phyloP scores from a whole-genome alignment of 108 stramenopile species.

The Mediolabrus comicus region DNA sequence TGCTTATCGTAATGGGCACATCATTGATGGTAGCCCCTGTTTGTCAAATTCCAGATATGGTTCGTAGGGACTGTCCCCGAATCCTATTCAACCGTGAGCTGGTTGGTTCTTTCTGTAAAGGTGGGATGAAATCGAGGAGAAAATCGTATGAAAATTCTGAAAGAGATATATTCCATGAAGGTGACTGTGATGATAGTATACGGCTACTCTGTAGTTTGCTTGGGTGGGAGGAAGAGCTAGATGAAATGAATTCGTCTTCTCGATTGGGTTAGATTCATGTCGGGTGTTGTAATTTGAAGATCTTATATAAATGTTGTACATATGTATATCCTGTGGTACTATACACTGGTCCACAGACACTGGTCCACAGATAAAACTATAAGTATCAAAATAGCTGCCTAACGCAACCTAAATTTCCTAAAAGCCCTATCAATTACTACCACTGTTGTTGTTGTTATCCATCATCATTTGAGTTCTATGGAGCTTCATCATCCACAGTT shows the following conservation, averaged over 20 bases:
- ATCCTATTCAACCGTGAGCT: slow-evolving; percentile 75
- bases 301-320: too few relatives aligned
- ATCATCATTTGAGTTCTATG: slow-evolving; percentile 11
- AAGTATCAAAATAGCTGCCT: too few relatives aligned
- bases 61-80: slow-evolving; percentile 44
- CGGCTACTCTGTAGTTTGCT: slow-evolving; percentile 46
- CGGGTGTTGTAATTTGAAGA: too few relatives aligned
- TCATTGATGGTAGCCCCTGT: slow-evolving; percentile 59
- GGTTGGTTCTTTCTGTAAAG: slow-evolving; percentile 52
- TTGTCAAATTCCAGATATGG: slow-evolving; percentile 73
- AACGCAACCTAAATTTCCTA: too few relatives aligned
- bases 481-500: slow-evolving; percentile 17
- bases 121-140: slow-evolving; percentile 33
- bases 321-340: too few relatives aligned
- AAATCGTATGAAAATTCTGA: slow-evolving; percentile 30
- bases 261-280: background rate
- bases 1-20: slow-evolving; percentile 89
- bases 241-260: slow-evolving; percentile 31
- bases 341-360: too few relatives aligned
- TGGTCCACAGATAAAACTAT: too few relatives aligned
- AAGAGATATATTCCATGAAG: slow-evolving; percentile 70
- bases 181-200: slow-evolving; percentile 84
- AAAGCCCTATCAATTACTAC: background rate
- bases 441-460: background rate
- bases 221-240: slow-evolving; percentile 78